Percentiles rank a stretch among this genome's conserved stretches.
Conservation (phyloP, 208 protist genomes). For the Spongospora subterranea region DNA sequence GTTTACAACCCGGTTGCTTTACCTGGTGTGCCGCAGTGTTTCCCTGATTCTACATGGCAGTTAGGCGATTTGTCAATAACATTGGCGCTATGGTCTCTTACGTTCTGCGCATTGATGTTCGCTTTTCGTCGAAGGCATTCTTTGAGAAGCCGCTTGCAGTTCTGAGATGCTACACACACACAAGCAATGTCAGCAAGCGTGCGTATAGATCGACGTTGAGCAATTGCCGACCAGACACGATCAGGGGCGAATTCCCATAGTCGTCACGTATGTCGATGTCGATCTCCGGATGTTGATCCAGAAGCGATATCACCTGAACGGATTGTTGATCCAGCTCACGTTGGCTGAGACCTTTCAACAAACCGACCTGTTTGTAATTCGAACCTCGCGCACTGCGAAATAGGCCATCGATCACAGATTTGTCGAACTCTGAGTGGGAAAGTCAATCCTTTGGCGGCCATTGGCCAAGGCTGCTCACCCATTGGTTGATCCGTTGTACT, state of each 20-base stretch:
- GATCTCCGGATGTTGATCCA: background rate
- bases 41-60: background rate
- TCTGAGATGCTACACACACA: constrained; percentile 37
- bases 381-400: background rate
- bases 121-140: constrained; percentile 27
- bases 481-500: no score
- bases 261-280: constrained; percentile 50
- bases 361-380: constrained; percentile 11
- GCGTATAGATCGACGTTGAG: background rate
- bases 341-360: background rate
- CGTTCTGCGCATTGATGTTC: constrained; percentile 43
- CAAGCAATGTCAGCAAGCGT: background rate
- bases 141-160: constrained; percentile 46
- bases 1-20: background rate
- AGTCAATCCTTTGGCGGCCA: no score
- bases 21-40: constrained; percentile 51
- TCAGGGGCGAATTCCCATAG: background rate
- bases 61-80: background rate
- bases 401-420: background rate
- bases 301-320: background rate
- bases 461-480: no score
- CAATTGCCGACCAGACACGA: background rate
- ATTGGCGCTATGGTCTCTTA: background rate
- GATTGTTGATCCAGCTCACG: background rate
- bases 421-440: background rate